These are phyloP conservation scores for Corylus americana DNA, from an alignment of 306 rosid genomes.

Conservation along the genomic window DNA sequence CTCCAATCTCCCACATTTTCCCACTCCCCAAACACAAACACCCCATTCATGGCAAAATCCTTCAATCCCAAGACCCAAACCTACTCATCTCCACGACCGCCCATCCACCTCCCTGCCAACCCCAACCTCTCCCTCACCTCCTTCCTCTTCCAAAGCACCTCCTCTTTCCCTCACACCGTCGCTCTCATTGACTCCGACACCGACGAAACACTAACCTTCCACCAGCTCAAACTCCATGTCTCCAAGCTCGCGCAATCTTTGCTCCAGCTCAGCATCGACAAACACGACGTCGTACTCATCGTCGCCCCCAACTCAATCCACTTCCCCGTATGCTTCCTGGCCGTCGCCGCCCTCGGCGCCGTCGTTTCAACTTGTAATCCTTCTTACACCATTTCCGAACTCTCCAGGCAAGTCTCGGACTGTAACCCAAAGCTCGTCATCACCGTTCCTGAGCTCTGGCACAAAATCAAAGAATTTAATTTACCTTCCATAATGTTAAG, in stretches of 20 bases:
- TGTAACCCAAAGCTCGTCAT: constrained; percentile 43
- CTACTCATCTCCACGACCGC: constrained; percentile 38
- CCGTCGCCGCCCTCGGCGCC: constrained; percentile 29
- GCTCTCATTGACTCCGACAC: constrained; percentile 40
- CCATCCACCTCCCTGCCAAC: constrained; percentile 38
- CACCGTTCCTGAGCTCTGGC: constrained; percentile 34
- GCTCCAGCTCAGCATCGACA: constrained; percentile 20
- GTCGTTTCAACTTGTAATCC: constrained; percentile 39
- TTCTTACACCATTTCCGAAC: constrained; percentile 27
- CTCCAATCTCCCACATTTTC: neutral
- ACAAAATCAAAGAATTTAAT: constrained; percentile 16
- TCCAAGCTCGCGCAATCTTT: constrained; percentile 29
- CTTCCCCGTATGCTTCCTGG: constrained; percentile 26
- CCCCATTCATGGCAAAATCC: neutral
- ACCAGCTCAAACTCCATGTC: constrained; percentile 38
- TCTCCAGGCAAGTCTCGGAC: constrained; percentile 39
- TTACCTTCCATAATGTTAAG: constrained; percentile 31
- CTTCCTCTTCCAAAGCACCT: constrained; percentile 47
- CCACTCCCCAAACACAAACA: neutral
- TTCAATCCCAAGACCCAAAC: constrained; percentile 6
- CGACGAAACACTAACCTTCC: constrained; percentile 38
- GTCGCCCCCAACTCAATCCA: constrained; percentile 32
- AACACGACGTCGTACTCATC: constrained; percentile 37
- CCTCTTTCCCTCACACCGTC: constrained; percentile 23
- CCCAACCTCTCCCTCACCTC: constrained; percentile 46